These are phyloP conservation scores for Penicillium mononematosum DNA, from an alignment of 495 filamentous ascomycete species.

Conservation along the genomic window DNA sequence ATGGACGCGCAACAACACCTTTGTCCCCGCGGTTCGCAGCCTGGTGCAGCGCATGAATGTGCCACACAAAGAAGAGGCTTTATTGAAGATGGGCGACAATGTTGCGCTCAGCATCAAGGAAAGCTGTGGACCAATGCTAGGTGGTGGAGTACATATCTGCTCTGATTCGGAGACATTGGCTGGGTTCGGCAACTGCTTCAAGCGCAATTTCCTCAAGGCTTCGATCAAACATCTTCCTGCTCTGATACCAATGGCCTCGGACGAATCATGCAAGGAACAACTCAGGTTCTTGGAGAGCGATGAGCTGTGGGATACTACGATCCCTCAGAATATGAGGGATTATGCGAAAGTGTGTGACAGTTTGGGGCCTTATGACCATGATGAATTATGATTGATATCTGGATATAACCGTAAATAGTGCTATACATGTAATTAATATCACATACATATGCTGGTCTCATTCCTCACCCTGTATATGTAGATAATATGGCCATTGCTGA, in stretches of 20 bases:
- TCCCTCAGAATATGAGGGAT: constrained; percentile 46
- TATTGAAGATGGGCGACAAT: constrained; percentile 43
- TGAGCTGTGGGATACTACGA: constrained; percentile 41
- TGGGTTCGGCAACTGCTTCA: constrained; percentile 46
- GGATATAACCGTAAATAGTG: background rate
- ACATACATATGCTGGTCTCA: background rate
- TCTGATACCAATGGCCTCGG: constrained; percentile 42
- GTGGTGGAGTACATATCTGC: constrained; percentile 41
- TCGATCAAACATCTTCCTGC: constrained; percentile 35
- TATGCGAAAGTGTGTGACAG: constrained; percentile 42
- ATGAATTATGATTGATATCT: constrained; percentile 22
- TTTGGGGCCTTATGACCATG: constrained; percentile 25
- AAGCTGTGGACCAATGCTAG: constrained; percentile 34
- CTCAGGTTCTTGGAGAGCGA: constrained; percentile 36
- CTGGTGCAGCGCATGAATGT: constrained; percentile 37
- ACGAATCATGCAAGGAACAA: constrained; percentile 39
- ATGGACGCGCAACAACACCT: constrained; percentile 47
- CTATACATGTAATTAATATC: background rate
- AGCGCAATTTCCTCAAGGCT: constrained; percentile 39
- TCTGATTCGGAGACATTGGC: constrained; percentile 36
- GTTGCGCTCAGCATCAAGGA: constrained; percentile 42
- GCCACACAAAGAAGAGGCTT: constrained; percentile 34
- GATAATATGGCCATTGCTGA: background rate
- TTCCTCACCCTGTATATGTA: no score
- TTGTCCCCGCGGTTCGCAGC: constrained; percentile 42